A percentile compares a stretch with the other conserved stretches of the same genome.
Conservation (phyloP, 2,329 filamentous ascomycete genomes). For the Hypoxylon sp. region DNA sequence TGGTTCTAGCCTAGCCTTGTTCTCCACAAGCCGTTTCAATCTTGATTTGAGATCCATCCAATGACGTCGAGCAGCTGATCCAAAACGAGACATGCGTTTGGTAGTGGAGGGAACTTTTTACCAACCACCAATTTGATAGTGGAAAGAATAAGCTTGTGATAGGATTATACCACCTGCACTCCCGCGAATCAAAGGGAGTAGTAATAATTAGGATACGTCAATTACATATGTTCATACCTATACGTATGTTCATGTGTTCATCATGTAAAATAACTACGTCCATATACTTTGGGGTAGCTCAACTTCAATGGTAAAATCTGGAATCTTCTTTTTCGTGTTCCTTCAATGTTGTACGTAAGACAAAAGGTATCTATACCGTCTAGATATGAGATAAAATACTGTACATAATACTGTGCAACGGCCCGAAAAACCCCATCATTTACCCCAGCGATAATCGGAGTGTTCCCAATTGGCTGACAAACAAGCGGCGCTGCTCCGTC, state of each 20-base stretch:
- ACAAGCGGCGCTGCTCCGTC: slow-evolving; percentile 18
- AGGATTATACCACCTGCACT: neutral
- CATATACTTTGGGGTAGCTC: neutral
- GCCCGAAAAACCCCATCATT: slow-evolving; percentile 16
- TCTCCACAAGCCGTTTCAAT: slow-evolving; percentile 27
- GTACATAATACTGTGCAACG: slow-evolving; percentile 11
- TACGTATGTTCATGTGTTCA: neutral
- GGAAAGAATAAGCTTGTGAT: slow-evolving; percentile 1
- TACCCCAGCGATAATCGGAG: slow-evolving; percentile 34
- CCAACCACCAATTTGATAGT: slow-evolving; percentile 1
- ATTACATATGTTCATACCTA: no score
- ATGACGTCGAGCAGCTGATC: slow-evolving; percentile 37
- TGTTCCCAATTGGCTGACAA: slow-evolving; percentile 36
- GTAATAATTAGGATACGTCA: no score
- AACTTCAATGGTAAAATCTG: neutral
- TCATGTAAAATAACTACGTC: neutral
- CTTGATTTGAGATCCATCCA: slow-evolving; percentile 30
- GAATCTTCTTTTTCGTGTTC: neutral
- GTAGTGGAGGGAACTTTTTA: slow-evolving; percentile 13
- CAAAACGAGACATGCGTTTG: slow-evolving; percentile 34
- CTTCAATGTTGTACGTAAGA: neutral
- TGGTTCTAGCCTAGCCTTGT: slow-evolving; percentile 30
- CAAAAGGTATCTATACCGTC: slow-evolving; percentile 1
- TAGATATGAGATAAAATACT: neutral
- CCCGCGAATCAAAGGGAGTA: neutral